phyloP scores from a whole-genome alignment of 129 eudicot genomes.

The Ambrosia artemisiifolia region DNA sequence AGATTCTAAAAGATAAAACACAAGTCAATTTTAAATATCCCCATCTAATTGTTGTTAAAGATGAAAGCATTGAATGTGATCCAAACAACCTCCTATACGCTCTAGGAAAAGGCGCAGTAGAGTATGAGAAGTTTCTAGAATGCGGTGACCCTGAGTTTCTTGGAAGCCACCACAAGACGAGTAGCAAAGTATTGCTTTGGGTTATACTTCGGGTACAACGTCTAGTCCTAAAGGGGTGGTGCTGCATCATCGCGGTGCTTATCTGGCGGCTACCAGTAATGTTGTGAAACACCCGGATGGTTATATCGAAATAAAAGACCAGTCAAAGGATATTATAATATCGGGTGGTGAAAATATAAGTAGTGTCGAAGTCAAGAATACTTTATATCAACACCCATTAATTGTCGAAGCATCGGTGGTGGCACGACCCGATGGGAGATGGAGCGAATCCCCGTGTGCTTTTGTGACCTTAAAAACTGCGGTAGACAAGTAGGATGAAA shows the following conservation, averaged over 20 bases:
- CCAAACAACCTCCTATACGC: conserved; percentile 60
- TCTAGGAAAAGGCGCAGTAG: conserved; percentile 57
- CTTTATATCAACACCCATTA: conserved; percentile 66
- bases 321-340: conserved; percentile 83
- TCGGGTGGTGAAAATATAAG: conserved; percentile 97
- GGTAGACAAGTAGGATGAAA: conserved; percentile 37
- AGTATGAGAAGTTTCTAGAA: conserved; percentile 79
- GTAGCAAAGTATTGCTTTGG: conserved; percentile 81
- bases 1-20: conserved; percentile 41
- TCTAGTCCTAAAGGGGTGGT: conserved; percentile 96
- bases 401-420: conserved; percentile 76
- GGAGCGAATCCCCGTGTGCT: conserved; percentile 95
- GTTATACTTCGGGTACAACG: conserved; percentile 96
- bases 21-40: conserved; percentile 51
- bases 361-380: conserved; percentile 81
- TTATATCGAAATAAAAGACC: conserved; percentile 76
- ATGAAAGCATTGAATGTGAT: conserved; percentile 60
- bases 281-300: conserved; percentile 68
- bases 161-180: conserved; percentile 86
- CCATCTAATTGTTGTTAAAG: conserved; percentile 59
- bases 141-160: conserved; percentile 59
- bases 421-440: conserved; percentile 68
- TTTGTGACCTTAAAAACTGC: conserved; percentile 61
- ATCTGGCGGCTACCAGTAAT: conserved; percentile 58
- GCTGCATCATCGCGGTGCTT: conserved; percentile 88